These are phyloP conservation scores for Candida vartiovaarae DNA, from an alignment of 805 yeast genomes.

Conservation along the genomic window DNA sequence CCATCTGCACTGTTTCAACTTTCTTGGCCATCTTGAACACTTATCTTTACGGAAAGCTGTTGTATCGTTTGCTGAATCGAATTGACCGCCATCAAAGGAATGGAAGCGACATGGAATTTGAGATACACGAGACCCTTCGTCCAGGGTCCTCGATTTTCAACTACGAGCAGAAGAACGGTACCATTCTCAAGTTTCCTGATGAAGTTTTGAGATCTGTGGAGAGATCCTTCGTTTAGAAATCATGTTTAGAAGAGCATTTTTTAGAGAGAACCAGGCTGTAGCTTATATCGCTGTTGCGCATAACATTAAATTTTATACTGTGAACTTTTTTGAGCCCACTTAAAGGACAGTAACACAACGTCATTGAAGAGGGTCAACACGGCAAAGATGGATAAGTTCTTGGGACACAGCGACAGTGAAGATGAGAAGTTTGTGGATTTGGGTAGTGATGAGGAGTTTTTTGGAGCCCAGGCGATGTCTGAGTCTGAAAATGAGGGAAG, in stretches of 20 bases:
- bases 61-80: constrained; percentile 12
- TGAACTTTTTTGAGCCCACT: not conserved
- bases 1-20: not conserved
- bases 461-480: constrained; percentile 2
- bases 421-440: constrained; percentile 9
- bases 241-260: not conserved
- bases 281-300: too few relatives aligned
- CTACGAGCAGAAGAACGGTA: not conserved
- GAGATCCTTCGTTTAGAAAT: not conserved
- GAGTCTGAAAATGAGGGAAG: constrained; percentile 14
- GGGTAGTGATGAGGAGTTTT: constrained; percentile 23
- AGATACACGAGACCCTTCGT: not conserved
- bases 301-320: too few relatives aligned
- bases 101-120: not conserved
- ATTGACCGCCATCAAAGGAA: constrained; percentile 1
- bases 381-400: constrained; percentile 17
- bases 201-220: constrained; percentile 5
- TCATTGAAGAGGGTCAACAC: too few relatives aligned
- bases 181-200: constrained; percentile 3
- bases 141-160: not conserved
- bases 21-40: not conserved
- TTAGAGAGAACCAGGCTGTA: not conserved
- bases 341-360: too few relatives aligned
- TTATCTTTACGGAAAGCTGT: constrained; percentile 4
- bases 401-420: constrained; percentile 8